These are phyloP conservation scores for Tuber aestivum DNA, from an alignment of 495 filamentous ascomycete genomes.

Conservation along the genomic window DNA sequence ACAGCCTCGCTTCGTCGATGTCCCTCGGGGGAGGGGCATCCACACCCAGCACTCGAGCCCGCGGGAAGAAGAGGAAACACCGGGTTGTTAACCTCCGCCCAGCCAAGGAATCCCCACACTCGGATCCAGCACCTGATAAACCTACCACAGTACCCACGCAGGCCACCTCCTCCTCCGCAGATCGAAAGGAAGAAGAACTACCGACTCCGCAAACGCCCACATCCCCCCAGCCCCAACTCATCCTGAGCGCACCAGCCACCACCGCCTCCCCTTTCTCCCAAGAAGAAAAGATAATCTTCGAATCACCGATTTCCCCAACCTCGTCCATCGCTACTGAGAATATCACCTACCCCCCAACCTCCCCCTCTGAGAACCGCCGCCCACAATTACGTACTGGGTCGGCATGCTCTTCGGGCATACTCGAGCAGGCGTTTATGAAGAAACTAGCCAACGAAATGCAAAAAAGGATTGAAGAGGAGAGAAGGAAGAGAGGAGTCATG, in stretches of 20 bases:
- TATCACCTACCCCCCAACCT: conserved; percentile 37
- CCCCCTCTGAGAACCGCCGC: conserved; percentile 17
- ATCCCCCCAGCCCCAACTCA: conserved; percentile 11
- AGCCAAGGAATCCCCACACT: conserved; percentile 8
- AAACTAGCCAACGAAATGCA: conserved; percentile 90
- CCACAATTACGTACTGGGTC: conserved; percentile 26
- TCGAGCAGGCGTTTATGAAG: conserved; percentile 82
- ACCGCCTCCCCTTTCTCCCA: conserved; percentile 11
- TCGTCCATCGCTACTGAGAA: conserved; percentile 30
- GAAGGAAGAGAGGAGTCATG: conserved; percentile 45
- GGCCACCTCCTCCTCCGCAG: conserved; percentile 8
- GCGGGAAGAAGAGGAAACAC: conserved; percentile 74
- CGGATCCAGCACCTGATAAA: conserved; percentile 16
- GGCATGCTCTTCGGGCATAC: conserved; percentile 50
- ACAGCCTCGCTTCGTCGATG: conserved; percentile 47
- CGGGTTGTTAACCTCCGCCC: conserved; percentile 82
- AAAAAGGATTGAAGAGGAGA: conserved; percentile 71
- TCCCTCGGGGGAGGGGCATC: conserved; percentile 42
- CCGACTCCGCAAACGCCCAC: neutral
- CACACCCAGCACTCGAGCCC: conserved; percentile 48
- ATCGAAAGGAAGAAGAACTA: neutral
- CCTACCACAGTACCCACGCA: conserved; percentile 24
- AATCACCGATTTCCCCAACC: conserved; percentile 24
- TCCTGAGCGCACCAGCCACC: conserved; percentile 7
- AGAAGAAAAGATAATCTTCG: conserved; percentile 15